Evolutionary conservation across 495 filamentous ascomycete genomes (phyloP), one percentile per base, ranked within the genome.

Genomic region (Hypoxylon intermedium): DNA sequence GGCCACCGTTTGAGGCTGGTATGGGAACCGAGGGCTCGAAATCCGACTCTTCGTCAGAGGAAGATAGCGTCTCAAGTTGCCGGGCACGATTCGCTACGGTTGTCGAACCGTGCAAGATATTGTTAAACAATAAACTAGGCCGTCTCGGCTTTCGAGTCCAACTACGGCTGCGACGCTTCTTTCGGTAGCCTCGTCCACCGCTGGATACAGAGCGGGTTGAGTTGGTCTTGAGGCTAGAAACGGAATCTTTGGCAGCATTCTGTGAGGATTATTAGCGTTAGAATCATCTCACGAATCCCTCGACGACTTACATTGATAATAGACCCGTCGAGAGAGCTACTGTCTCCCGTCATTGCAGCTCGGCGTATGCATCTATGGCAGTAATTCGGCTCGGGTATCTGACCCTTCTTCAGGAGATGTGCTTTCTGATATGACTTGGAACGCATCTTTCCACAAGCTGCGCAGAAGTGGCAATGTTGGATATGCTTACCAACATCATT

Each of bases 391-490:
- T 51, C 53, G 6, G 66, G 68, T 21, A 59, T 52, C 49, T 71
- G 51, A 6, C 66, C 66, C 31, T 45, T 69, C 15, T 65, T 52
- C 26, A 69, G 34, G 19, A 63, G 58, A 37, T 69, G 49, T 47
- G 23, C 46, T 13, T 30, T 55, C 1, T 66, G 66, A 18, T 62
- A 67, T 40, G n/a, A 37, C 30, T 24, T 52, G 9, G 68, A 62
- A 13, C 63, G 42, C 41, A 46, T 53, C 37, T 60, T 54, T 19
- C 68, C 68, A 33, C 68, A 71, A 11, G 46, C 60, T 15, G 45
- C 41, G 36, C 68, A 71, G n/a, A 57, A 23, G 53, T 67, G 62
- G 19, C 40, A 26, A 47, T 69, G 63, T 3, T 44, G 60, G 16
- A 62, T 59, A 26, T 46, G 55, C 19, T 58, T 64, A n/a, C 59